phyloP scores from a whole-genome alignment of 331 rosid genomes.

The Arachis monticola region DNA sequence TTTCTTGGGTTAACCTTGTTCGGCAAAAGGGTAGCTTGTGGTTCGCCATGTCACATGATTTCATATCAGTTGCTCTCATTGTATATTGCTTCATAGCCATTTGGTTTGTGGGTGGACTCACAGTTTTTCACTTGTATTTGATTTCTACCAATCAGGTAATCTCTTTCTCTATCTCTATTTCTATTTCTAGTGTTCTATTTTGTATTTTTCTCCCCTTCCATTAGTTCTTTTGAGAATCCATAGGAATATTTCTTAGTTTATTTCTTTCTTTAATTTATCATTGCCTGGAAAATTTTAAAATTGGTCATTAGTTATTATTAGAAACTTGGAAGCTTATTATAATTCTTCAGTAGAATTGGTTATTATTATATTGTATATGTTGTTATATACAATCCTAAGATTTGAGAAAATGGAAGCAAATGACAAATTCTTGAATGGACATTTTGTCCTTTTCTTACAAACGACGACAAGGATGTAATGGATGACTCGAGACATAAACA shows the following conservation, averaged over 20 bases:
- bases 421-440: constrained; percentile 15
- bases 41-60: constrained; percentile 56
- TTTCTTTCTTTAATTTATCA: background rate
- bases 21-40: constrained; percentile 48
- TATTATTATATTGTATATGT: too few species aligned
- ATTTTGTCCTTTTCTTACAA: constrained; percentile 3
- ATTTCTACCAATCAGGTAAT: constrained; percentile 88
- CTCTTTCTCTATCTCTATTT: background rate
- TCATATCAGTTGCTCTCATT: constrained; percentile 69
- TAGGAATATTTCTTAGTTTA: background rate
- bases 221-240: background rate
- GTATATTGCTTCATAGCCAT: constrained; percentile 80
- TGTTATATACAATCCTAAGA: background rate
- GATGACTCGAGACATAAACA: constrained; percentile 13
- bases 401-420: constrained; percentile 2
- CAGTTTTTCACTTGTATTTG: constrained; percentile 83
- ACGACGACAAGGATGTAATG: background rate
- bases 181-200: background rate
- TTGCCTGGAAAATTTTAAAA: background rate
- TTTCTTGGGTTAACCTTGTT: constrained; percentile 79
- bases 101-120: constrained; percentile 97
- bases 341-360: background rate
- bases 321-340: background rate
- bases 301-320: constrained; percentile 1
- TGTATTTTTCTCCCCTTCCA: background rate